phyloP scores from a whole-genome alignment of 495 filamentous ascomycete species.

The Penicillium diatomitis region DNA sequence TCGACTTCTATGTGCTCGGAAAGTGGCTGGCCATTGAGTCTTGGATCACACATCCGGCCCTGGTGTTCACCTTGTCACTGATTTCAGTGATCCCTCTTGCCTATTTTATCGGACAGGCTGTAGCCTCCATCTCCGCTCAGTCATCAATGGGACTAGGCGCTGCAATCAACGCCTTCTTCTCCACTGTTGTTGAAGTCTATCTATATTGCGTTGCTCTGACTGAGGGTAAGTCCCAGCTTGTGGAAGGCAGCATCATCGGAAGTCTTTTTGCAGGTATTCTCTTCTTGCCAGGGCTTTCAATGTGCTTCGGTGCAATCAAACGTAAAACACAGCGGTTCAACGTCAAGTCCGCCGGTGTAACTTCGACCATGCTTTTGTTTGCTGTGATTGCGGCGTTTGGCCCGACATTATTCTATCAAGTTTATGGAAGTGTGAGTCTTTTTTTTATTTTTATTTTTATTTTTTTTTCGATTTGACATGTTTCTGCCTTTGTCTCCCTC shows the following conservation, averaged over 20 bases:
- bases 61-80: constrained; percentile 77
- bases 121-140: constrained; percentile 98
- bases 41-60: constrained; percentile 65
- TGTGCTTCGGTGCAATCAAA: constrained; percentile 98
- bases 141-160: constrained; percentile 99
- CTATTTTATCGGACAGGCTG: constrained; percentile 98
- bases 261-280: constrained; percentile 96
- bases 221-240: constrained; percentile 84
- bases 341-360: constrained; percentile 91
- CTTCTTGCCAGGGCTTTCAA: constrained; percentile 92
- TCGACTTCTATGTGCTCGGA: constrained; percentile 77
- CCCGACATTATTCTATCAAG: constrained; percentile 97
- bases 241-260: constrained; percentile 94
- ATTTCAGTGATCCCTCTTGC: constrained; percentile 94
- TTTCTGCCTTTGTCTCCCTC: not conserved
- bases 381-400: constrained; percentile 96
- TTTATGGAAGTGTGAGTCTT: constrained; percentile 79
- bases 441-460: not conserved
- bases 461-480: not conserved
- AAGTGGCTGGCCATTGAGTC: constrained; percentile 56
- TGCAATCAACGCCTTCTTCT: constrained; percentile 97
- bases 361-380: constrained; percentile 96
- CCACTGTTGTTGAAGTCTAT: constrained; percentile 96
- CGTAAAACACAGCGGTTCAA: constrained; percentile 99
- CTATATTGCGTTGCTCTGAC: constrained; percentile 93